Evolutionary conservation across 75 land plant genomes (phyloP).

Genomic region (Chamaecyparis obtusa): DNA sequence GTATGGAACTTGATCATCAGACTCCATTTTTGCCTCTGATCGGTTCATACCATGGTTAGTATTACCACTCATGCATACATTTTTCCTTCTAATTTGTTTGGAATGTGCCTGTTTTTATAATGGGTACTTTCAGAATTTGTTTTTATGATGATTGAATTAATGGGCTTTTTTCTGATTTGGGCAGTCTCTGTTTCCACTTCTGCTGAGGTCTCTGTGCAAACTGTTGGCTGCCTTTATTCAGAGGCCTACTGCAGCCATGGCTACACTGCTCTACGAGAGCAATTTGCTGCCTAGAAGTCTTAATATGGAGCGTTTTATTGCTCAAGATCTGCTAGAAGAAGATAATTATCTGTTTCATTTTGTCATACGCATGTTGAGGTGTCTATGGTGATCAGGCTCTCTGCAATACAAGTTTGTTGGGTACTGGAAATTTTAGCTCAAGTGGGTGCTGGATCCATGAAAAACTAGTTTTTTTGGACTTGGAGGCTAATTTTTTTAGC

Average conservation of each 20-base stretch:
- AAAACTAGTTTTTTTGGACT: no score
- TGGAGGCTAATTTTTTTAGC: no score
- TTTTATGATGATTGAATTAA: neutral
- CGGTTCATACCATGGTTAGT: neutral
- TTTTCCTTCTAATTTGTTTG: neutral
- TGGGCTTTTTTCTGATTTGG: neutral
- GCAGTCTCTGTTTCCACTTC: constrained; percentile 28
- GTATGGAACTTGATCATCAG: neutral
- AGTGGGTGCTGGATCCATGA: no score
- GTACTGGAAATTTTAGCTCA: neutral
- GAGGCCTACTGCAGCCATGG: constrained; percentile 25
- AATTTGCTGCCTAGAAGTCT: constrained; percentile 32
- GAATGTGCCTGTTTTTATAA: neutral
- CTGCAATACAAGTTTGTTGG: neutral
- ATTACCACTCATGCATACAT: neutral
- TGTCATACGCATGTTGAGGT: constrained; percentile 36
- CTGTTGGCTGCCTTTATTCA: constrained; percentile 14
- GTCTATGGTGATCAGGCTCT: constrained; percentile 29
- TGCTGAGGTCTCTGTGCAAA: constrained; percentile 30
- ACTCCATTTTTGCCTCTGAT: neutral
- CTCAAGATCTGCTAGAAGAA: constrained; percentile 18
- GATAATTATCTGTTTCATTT: constrained; percentile 35
- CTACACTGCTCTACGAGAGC: constrained; percentile 34
- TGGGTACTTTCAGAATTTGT: neutral
- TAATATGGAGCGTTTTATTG: constrained; percentile 32